These are phyloP conservation scores for Moricandia moricandioides DNA, from an alignment of 345 rosid species.

Conservation along the genomic window DNA sequence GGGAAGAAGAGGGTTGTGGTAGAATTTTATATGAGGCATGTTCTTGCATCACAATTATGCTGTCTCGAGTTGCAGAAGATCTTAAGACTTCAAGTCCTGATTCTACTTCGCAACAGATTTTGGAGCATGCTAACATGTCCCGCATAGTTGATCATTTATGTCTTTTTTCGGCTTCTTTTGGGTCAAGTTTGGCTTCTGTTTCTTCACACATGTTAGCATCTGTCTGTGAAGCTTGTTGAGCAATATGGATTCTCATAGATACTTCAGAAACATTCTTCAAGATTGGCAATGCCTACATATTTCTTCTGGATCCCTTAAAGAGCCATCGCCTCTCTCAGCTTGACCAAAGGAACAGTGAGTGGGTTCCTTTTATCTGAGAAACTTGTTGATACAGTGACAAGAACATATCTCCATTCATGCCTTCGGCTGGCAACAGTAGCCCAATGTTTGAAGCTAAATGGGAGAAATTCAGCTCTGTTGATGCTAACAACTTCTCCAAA, in stretches of 20 bases:
- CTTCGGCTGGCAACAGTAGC: slow-evolving; percentile 71
- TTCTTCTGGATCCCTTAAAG: slow-evolving; percentile 64
- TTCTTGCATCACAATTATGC: slow-evolving; percentile 57
- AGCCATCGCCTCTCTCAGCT: slow-evolving; percentile 49
- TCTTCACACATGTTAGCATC: slow-evolving; percentile 70
- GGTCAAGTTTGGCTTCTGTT: slow-evolving; percentile 70
- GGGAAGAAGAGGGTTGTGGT: slow-evolving; percentile 62
- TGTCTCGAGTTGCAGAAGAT: slow-evolving; percentile 58
- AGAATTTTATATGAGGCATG: slow-evolving; percentile 65
- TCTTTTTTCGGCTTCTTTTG: slow-evolving; percentile 73
- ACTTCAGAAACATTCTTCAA: slow-evolving; percentile 53
- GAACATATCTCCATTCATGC: slow-evolving; percentile 71
- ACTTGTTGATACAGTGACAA: slow-evolving; percentile 62
- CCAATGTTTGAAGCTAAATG: slow-evolving; percentile 74
- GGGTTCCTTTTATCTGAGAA: slow-evolving; percentile 56
- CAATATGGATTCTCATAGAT: slow-evolving; percentile 71
- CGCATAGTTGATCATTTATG: slow-evolving; percentile 74
- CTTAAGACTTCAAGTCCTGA: slow-evolving; percentile 50
- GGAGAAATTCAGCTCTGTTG: slow-evolving; percentile 79
- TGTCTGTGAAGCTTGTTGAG: slow-evolving; percentile 77
- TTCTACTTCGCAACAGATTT: slow-evolving; percentile 53
- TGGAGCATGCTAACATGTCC: slow-evolving; percentile 71
- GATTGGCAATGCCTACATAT: slow-evolving; percentile 46
- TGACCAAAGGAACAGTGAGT: slow-evolving; percentile 59
- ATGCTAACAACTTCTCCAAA: slow-evolving; percentile 84